Evolutionary conservation across 345 rosid species (phyloP), one percentile per base, ranked within the genome.

Genomic region (Clausena lansium): DNA sequence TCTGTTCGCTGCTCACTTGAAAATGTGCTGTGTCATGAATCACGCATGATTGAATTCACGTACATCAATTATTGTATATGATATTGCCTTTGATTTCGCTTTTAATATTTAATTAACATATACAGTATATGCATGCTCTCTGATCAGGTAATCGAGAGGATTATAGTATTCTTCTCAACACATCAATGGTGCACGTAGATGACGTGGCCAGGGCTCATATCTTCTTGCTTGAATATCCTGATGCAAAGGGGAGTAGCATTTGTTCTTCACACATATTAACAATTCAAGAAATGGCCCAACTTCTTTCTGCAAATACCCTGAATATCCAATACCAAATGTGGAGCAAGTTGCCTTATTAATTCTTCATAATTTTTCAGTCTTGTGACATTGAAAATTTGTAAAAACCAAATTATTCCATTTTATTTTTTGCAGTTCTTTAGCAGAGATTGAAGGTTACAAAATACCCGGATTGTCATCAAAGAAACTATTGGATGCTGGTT

Each of bases 171-270:
- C 77, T 78, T 68, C n/a, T 33, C 3, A n/a, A 77, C 17, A 0
- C 20, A 9, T 4, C 68, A 5, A 28, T 87, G 61, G 87, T 86
- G 55, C 89, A 84, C 30, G 76, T 76, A 4, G 91, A 88, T 41
- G 91, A 86, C 52, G 78, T 86, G 9, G 85, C 71, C 2, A 83
- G 68, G 8, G 88, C 86, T 52, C 87, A 86, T 32, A 88, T 88
- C 19, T 86, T 84, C 72, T 77, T 88, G 33, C 74, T 83, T 28
- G 86, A 89, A 41, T 24, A 71, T 58, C 70, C 85, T 0, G 39
- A 80, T 7, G 83, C 85, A 33, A 71, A 82, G 39, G 93, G 87
- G 32, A 82, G 93, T n/a, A n/a, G n/a, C n/a, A n/a, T n/a, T 38
- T 88, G 87, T 81, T 83, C 86, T n/a, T 73, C 85, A 0, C 24